phyloP scores from a whole-genome alignment of 441 rosid species.

The Adansonia grandidieri region DNA sequence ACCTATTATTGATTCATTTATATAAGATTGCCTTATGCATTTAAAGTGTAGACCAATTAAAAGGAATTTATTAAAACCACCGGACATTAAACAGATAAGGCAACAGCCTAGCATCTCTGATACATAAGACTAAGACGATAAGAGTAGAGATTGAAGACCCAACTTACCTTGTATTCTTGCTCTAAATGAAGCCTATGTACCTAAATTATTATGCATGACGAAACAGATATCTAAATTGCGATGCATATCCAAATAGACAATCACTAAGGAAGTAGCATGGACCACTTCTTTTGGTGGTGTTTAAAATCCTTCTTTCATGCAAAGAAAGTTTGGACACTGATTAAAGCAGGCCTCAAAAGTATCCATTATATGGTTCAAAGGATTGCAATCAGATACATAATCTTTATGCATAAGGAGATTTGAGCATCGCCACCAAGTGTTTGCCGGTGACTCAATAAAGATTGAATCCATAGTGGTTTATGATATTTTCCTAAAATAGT shows the following conservation, averaged over 20 bases:
- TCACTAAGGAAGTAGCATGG: neutral
- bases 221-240: too few species aligned
- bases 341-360: neutral
- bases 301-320: neutral
- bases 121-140: conserved; percentile 4
- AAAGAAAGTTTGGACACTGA: neutral
- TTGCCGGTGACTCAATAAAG: conserved; percentile 6
- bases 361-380: conserved; percentile 8
- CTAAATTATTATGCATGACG: neutral
- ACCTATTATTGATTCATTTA: neutral
- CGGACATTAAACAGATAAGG: neutral
- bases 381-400: neutral
- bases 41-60: neutral
- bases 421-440: neutral
- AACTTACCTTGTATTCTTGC: neutral
- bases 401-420: neutral
- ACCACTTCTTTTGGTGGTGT: conserved; percentile 1
- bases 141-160: neutral
- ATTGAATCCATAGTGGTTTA: neutral
- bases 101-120: neutral
- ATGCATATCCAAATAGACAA: conserved; percentile 17
- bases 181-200: neutral
- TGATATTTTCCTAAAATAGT: neutral
- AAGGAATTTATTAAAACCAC: conserved; percentile 11
- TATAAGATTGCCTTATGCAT: neutral